A percentile compares a stretch with the other conserved stretches of the same genome.
These are phyloP conservation scores for Pleurozium schreberi DNA, from an alignment of 225 moss, liverwort and hornwort species.

Conservation along the genomic window DNA sequence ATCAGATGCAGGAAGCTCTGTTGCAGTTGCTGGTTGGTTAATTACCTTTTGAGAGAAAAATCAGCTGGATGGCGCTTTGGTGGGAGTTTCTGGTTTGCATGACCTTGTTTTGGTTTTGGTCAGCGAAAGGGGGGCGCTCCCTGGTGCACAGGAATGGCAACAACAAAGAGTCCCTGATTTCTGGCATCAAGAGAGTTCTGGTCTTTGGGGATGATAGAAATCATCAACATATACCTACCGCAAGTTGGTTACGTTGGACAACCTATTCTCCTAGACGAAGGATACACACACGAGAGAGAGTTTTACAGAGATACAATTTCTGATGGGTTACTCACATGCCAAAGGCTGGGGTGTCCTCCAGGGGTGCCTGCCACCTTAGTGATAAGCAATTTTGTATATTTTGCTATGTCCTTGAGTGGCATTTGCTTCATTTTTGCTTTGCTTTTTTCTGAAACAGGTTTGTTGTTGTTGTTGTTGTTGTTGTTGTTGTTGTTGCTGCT, in stretches of 20 bases:
- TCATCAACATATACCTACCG: not conserved
- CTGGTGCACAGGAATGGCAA: not conserved
- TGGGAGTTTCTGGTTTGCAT: not conserved
- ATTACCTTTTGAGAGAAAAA: not conserved
- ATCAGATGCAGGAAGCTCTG: not conserved
- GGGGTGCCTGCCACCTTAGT: constrained; percentile 18
- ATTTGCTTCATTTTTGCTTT: not conserved
- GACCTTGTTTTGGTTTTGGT: not conserved
- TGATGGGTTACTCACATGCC: constrained; percentile 17
- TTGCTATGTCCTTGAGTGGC: not conserved
- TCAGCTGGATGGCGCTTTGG: not conserved
- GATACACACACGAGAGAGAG: not conserved
- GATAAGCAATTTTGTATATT: constrained; percentile 21
- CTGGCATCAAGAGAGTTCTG: not conserved
- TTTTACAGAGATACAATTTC: constrained; percentile 1
- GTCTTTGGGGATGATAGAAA: not conserved
- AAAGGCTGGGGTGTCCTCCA: constrained; percentile 19
- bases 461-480: not conserved
- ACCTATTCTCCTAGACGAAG: not conserved
- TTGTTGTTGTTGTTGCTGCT: not conserved
- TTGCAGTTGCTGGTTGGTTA: not conserved
- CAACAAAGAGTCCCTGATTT: not conserved
- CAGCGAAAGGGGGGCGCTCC: not conserved
- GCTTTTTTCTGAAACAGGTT: not conserved
- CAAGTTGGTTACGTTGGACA: not conserved